A percentile compares a stretch with the other conserved stretches of the same genome.
phyloP scores from a whole-genome alignment of 306 rosid species.

The Cyclanthera cordifolia region DNA sequence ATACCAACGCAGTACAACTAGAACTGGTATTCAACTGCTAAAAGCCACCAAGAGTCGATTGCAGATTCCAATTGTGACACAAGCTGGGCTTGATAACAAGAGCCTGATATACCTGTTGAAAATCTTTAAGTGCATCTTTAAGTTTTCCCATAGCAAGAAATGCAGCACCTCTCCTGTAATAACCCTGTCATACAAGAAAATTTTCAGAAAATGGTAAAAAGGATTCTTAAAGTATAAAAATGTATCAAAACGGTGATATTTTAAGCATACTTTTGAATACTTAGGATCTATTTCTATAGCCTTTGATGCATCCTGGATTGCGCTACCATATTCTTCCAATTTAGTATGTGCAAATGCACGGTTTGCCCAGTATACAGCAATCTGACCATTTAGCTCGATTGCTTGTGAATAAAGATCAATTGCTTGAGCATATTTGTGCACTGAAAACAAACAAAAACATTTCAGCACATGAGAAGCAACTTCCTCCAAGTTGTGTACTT shows the following conservation, averaged over 20 bases:
- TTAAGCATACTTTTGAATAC: slow-evolving; percentile 64
- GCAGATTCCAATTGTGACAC: neutral
- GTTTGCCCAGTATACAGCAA: slow-evolving; percentile 88
- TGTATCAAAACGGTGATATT: neutral
- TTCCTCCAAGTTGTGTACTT: neutral
- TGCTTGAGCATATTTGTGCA: slow-evolving; percentile 73
- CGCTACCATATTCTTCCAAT: slow-evolving; percentile 96
- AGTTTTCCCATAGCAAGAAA: slow-evolving; percentile 88
- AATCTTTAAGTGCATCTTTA: slow-evolving; percentile 97
- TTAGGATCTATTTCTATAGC: slow-evolving; percentile 91
- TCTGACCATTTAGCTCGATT: slow-evolving; percentile 54
- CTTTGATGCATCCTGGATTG: slow-evolving; percentile 83
- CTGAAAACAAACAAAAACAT: slow-evolving; percentile 35
- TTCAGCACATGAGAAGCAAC: slow-evolving; percentile 17
- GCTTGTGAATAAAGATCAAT: slow-evolving; percentile 85
- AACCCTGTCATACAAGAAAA: slow-evolving; percentile 53
- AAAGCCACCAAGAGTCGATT: neutral
- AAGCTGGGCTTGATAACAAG: neutral
- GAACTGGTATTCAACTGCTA: neutral
- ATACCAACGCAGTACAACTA: neutral
- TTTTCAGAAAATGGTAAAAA: slow-evolving; percentile 1
- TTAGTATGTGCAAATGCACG: slow-evolving; percentile 91
- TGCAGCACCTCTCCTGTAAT: slow-evolving; percentile 94
- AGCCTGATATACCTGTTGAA: slow-evolving; percentile 65
- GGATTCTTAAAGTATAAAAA: neutral